Conservation (phyloP, 202 grass and related monocot species). For the Panicum hallii region DNA sequence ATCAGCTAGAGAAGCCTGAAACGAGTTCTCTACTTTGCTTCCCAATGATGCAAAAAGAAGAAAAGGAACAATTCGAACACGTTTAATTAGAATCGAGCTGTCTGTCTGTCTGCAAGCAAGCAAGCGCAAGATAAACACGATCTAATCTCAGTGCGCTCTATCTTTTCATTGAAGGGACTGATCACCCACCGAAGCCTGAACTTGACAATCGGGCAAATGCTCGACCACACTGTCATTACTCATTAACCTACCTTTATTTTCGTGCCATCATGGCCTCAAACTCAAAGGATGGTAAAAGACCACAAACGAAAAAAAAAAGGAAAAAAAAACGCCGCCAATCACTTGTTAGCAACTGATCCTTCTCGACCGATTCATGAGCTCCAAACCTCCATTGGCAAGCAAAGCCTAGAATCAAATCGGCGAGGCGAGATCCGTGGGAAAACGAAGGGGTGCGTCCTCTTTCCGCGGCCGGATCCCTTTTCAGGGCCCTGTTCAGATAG, state of each 20-base stretch:
- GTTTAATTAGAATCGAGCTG: background rate
- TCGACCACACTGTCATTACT: background rate
- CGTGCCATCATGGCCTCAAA: background rate
- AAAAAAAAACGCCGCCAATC: background rate
- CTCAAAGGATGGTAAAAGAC: background rate
- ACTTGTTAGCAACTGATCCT: background rate
- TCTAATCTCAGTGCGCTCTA: background rate
- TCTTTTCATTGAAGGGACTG: background rate
- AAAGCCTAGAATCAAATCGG: background rate
- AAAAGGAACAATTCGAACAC: background rate
- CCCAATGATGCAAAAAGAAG: background rate
- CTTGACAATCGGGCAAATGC: conserved; percentile 4
- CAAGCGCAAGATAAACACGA: background rate
- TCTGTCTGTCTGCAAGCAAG: background rate
- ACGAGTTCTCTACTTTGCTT: background rate
- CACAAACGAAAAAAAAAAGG: background rate
- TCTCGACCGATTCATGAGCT: background rate
- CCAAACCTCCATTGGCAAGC: background rate
- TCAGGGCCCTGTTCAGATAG: conserved; percentile 34
- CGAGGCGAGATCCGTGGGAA: conserved; percentile 24
- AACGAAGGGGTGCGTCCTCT: conserved; percentile 16
- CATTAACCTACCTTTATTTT: background rate
- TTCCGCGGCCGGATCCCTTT: conserved; percentile 26
- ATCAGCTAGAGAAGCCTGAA: background rate
- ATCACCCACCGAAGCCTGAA: background rate